Evolutionary conservation across 306 rosid species (phyloP).

Genomic region (Prunus salicina): DNA sequence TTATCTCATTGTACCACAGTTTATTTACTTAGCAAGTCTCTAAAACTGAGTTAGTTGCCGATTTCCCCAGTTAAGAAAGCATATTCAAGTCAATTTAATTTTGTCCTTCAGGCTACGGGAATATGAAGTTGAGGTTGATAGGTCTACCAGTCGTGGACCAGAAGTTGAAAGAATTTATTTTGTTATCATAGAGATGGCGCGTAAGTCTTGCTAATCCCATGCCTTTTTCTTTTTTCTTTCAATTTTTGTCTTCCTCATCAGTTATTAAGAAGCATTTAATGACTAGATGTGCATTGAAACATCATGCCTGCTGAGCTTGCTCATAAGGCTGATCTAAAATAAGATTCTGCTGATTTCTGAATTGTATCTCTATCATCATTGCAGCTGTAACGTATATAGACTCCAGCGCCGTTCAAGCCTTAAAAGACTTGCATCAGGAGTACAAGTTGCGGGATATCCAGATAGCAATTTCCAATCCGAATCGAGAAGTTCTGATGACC

Average conservation of each 20-base stretch:
- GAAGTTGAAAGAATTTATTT: conserved; percentile 88
- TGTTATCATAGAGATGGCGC: conserved; percentile 92
- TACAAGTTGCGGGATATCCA: conserved; percentile 87
- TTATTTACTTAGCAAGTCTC: neutral
- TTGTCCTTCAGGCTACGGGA: conserved; percentile 74
- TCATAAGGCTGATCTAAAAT: conserved; percentile 1
- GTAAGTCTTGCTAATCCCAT: conserved; percentile 53
- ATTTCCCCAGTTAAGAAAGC: conserved; percentile 13
- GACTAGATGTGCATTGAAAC: neutral
- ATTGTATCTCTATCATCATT: conserved; percentile 21
- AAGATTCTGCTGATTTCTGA: conserved; percentile 1
- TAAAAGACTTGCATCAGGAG: conserved; percentile 83
- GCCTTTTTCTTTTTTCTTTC: neutral
- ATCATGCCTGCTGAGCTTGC: neutral
- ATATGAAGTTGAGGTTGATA: conserved; percentile 75
- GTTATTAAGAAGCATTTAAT: neutral
- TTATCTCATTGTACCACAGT: neutral
- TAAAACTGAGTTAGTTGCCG: conserved; percentile 18
- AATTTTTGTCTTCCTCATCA: neutral
- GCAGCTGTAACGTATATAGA: conserved; percentile 97
- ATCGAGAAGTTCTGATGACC: conserved; percentile 73
- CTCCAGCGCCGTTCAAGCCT: conserved; percentile 91
- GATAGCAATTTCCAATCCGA: conserved; percentile 93
- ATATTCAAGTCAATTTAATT: conserved; percentile 15
- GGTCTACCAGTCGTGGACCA: conserved; percentile 70